Evolutionary conservation across 176 grass and related monocot genomes (phyloP), one percentile per base, ranked within the genome.

Genomic region (Musa itinerans): DNA sequence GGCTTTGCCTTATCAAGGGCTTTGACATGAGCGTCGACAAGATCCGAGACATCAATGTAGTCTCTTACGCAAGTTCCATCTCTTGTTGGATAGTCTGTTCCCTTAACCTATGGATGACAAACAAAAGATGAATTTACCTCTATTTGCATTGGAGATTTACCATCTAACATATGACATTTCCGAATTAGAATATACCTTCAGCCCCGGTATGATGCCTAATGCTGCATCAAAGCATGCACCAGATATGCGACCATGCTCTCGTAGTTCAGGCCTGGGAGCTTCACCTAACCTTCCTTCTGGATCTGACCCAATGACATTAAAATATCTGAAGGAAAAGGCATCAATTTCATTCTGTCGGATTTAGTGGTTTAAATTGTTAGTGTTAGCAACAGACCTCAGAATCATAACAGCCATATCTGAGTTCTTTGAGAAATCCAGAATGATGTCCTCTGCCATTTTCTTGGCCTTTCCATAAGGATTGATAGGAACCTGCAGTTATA

Each of bases 401-500:
- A 97, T 93, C 94, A 97, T 93, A 72, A 97, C 88, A 43, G 88
- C 94, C 90, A 97, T 97, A 72, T 93, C 66, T 15, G 94, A 87
- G 53, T 76, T 76, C 82, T 89, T 91, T 5, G 94, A 91, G 73
- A 97, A 97, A 85, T 93, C 94, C 71, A 97, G 78, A 76, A 97
- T 97, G 43, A 97, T 97, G 67, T 97, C 94, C 81, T 97, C 94
- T 13, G 94, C 86, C 94, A 97, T 97, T 89, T 97, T 97, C 81
- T 97, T 93, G 50, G 94, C 90, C 82, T 97, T 97, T 4, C 90
- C 90, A 58, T 97, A 97, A 21, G 94, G 94, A 76, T 97, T 97
- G 68, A 93, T 93, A 67, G 90, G 90, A 76, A 82, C 58, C 94
- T 97, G 72, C 75, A 80, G 65, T 67, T 62, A 84, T 20, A 10